Conservation (phyloP, 1,284 basidiomycete genomes). For the Gymnopus androsaceus region DNA sequence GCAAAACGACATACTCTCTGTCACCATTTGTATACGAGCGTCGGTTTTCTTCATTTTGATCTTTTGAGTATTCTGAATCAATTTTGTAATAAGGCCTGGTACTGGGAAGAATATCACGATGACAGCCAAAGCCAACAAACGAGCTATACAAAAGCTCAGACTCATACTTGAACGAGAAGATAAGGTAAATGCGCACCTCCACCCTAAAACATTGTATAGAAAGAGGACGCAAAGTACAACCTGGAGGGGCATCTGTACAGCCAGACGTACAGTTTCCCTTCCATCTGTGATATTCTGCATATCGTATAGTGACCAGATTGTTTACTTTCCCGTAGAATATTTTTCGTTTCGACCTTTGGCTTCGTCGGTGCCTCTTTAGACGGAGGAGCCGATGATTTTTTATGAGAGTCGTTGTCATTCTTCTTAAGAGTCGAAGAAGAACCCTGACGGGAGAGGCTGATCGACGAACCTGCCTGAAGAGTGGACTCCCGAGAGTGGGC, state of each 20-base stretch:
- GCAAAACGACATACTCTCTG: constrained; percentile 38
- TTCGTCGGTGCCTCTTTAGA: background rate
- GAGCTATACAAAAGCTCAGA: constrained; percentile 32
- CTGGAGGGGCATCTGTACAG: constrained; percentile 24
- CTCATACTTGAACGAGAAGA: background rate
- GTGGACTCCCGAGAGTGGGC: constrained; percentile 5
- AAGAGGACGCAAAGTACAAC: constrained; percentile 43
- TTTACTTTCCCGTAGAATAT: constrained; percentile 45
- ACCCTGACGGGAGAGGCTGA: constrained; percentile 31
- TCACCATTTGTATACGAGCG: constrained; percentile 23
- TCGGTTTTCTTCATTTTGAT: constrained; percentile 26
- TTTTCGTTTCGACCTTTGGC: constrained; percentile 15
- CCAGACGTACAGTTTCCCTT: constrained; percentile 22
- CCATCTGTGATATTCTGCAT: constrained; percentile 20
- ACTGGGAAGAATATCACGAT: constrained; percentile 54
- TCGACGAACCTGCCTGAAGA: background rate
- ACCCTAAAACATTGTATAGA: constrained; percentile 49
- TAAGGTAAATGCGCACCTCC: constrained; percentile 31
- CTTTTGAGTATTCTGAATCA: constrained; percentile 22
- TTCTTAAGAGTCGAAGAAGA: constrained; percentile 27
- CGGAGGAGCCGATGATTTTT: background rate
- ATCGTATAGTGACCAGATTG: constrained; percentile 32
- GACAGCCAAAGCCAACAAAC: constrained; percentile 51
- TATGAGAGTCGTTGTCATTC: constrained; percentile 5
- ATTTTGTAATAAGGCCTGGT: constrained; percentile 36